Evolutionary conservation across 2,329 filamentous ascomycete species (phyloP).

Genomic region (Colletotrichum orchidophilum): DNA sequence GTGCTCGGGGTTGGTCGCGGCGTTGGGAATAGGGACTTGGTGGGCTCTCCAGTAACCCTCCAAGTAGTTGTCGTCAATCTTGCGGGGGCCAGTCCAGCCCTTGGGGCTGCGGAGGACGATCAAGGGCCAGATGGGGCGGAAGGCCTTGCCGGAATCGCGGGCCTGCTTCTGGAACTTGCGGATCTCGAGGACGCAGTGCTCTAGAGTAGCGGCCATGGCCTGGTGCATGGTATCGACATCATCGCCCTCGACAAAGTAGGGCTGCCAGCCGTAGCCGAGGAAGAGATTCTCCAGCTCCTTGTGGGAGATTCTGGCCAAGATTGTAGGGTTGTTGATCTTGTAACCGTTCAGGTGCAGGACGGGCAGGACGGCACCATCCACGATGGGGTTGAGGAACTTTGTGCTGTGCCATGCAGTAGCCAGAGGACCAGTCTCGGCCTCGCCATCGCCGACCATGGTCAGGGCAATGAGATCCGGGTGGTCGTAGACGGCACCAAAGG

Average conservation of each 20-base stretch:
- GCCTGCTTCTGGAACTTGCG: slow-evolving; percentile 75
- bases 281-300: slow-evolving; percentile 77
- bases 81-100: slow-evolving; percentile 81
- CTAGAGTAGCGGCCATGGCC: slow-evolving; percentile 81
- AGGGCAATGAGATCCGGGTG: slow-evolving; percentile 78
- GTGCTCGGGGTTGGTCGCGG: slow-evolving; percentile 70
- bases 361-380: slow-evolving; percentile 80
- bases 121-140: slow-evolving; percentile 82
- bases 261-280: slow-evolving; percentile 79
- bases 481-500: slow-evolving; percentile 81
- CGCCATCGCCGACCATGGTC: slow-evolving; percentile 83
- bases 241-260: slow-evolving; percentile 82
- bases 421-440: slow-evolving; percentile 82
- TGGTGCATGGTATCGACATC: slow-evolving; percentile 82
- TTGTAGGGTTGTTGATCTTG: slow-evolving; percentile 84
- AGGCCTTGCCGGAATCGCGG: slow-evolving; percentile 73
- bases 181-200: slow-evolving; percentile 77
- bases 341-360: slow-evolving; percentile 84
- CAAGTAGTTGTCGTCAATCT: slow-evolving; percentile 75
- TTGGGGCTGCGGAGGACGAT: slow-evolving; percentile 81
- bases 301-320: slow-evolving; percentile 78
- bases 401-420: slow-evolving; percentile 85
- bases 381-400: slow-evolving; percentile 84
- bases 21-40: slow-evolving; percentile 80
- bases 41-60: slow-evolving; percentile 84